Evolutionary conservation across 2,329 filamentous ascomycete genomes (phyloP), one percentile per base, ranked within the genome.

Genomic region (Huntiella omanensis): DNA sequence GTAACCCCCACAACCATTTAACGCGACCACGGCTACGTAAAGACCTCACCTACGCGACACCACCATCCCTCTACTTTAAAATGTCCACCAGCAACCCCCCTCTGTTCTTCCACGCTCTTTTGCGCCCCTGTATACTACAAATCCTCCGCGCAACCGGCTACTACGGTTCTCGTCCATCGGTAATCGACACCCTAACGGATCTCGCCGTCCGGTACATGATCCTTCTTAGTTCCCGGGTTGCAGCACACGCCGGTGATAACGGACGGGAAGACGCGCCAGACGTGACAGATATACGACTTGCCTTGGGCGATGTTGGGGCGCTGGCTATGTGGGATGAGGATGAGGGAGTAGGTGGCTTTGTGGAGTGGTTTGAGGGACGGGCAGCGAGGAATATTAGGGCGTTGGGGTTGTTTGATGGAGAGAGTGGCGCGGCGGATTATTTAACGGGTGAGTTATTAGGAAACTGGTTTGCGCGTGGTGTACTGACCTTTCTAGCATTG

Each of bases 121-220:
- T 96, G 48, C 84, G 86, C 37, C 88, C 88, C 2, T 79, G 80
- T 41, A 75, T 95, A 50, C 75, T 96, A 49, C 86, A 95, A 62
- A 88, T 93, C 56, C 76, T 96, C 44, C 85, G 88, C 57, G 84
- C 87, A 28, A 80, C 85, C 17, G 88, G 88, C 58, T 96, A 92
- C 64, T 83, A 92, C 59, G 71, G 80, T 37, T 83, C 85, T 43
- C 77, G 77, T 46, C 79, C 84, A 2, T 80, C 80, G 3, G 86
- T 92, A 5, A 69, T 95, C 48, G 87, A 96, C 63, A 79, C 83
- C 7, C 61, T 95, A n/a, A 83, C 85, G 11, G 86, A 95, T 61
- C 70, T 96, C 5, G 79, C 85, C 0, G 82, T 80, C 38, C 77
- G 83, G 53, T 93, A 95, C 61, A 66, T 96, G 49, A 66, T 75